phyloP scores from a whole-genome alignment of 192 early-diverging fungal genomes.

The Backusella liffmaniae region DNA sequence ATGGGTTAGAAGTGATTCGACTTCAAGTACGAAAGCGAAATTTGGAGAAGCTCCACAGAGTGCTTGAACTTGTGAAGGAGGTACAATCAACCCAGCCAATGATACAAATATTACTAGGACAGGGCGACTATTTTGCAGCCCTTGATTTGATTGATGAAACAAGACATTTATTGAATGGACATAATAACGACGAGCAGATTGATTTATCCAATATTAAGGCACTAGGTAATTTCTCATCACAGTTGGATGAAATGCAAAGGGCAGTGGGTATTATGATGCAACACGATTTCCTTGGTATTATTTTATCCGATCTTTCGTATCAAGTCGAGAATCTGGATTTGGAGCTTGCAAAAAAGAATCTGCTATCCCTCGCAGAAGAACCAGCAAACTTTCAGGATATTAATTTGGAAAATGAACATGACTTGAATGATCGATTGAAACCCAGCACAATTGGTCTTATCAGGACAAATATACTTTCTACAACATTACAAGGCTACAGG shows the following conservation, averaged over 20 bases:
- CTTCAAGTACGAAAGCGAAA: constrained; percentile 75
- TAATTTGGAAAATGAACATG: constrained; percentile 18
- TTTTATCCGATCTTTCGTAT: constrained; percentile 63
- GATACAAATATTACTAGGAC: constrained; percentile 77
- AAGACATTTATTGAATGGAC: constrained; percentile 52
- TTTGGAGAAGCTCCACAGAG: constrained; percentile 63
- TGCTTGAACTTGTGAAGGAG: constrained; percentile 71
- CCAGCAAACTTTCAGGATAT: not conserved
- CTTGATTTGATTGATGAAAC: constrained; percentile 88
- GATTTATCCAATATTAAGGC: constrained; percentile 57
- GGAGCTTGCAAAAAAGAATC: not conserved
- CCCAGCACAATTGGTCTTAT: constrained; percentile 80
- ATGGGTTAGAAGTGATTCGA: constrained; percentile 83
- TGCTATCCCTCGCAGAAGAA: not conserved
- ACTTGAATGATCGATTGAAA: constrained; percentile 45
- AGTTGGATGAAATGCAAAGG: constrained; percentile 64
- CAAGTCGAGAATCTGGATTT: constrained; percentile 53
- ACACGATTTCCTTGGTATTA: constrained; percentile 61
- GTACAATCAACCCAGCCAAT: constrained; percentile 79
- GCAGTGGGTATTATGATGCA: constrained; percentile 74
- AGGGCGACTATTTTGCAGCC: constrained; percentile 86
- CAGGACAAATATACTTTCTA: constrained; percentile 64
- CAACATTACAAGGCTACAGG: constrained; percentile 74
- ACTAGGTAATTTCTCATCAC: constrained; percentile 56
- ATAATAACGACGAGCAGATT: constrained; percentile 30